Base-by-base conservation (phyloP, 768 basidiomycete species). In the Sporobolomyces pararoseus region DNA sequence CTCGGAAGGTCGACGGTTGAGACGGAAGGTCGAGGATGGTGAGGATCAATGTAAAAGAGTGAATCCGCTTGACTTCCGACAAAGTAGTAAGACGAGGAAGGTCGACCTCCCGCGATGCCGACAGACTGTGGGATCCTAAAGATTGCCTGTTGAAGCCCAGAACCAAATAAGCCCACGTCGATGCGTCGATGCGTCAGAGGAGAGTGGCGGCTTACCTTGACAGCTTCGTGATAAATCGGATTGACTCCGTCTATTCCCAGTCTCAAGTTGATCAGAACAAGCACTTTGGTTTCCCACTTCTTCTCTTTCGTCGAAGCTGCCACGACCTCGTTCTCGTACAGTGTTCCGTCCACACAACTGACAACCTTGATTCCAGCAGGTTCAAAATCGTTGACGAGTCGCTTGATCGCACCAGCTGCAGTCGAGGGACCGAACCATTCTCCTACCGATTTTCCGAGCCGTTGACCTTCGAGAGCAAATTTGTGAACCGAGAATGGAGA, bases 351-450 rank as follows among this genome's bases (percentile, higher is more conserved):
- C 0, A 85, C 84, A 7, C 93, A 91, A 14, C 92, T 84, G 3
- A 89, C 84, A 2, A 96, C 90, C 12, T 89, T 86, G 13, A 97
- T 81, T 0, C 87, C 87, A 27, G 88, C 87, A 63, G 88, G 87
- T 6, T 91, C 88, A 80, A 89, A 97, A 0, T 84, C 82, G 70
- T 87, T 84, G 19, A 90, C 87, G 17, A 97, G 85, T 0, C 87
- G 83, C 89, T 89, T 91, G 81, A 98, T 89, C 16, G 92, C 94
- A 44, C 94, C 93, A 12, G 94, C 93, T n/a, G 95, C 96, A 0
- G 90, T 92, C 77, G 90, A 94, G 0, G 95, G 95, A 0, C 95
- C 95, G 76, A 98, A 98, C 95, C 95, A 98, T 79, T 92, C 89
- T 1, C 95, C 95, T 0, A 97, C 89, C 73, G 92, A 90, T 70